Evolutionary conservation across 2,329 filamentous ascomycete genomes (phyloP), one percentile per base, ranked within the genome.

Genomic region (Scedosporium apiospermum): DNA sequence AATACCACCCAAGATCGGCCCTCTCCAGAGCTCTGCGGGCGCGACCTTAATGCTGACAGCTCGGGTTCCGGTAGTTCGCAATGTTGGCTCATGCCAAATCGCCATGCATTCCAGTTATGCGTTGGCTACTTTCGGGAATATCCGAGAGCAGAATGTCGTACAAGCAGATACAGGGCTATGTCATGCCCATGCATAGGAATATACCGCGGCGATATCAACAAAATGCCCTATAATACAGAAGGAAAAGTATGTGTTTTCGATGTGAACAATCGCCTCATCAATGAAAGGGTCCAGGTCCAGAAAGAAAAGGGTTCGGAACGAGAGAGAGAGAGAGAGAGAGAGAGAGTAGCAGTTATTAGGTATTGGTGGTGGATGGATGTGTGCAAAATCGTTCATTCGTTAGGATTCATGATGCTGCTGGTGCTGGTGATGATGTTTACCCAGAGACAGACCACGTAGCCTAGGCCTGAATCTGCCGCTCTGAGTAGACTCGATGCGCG

Each of bases 401-500:
- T 55, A 55, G 18, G 23, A 55, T 16, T 55, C 42, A 41, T 46
- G 34, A 60, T 49, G 42, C 38, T 49, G 58, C n/a, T 60, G 38
- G 6, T 10, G 16, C 18, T 26, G 66, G 64, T 77, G 72, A 64
- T 75, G 71, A 64, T 71, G 76, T 70, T 76, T 78, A 57, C 71
- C 71, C 63, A 79, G 67, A n/a, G 76, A 78, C 62, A 79, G 68
- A 23, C 76, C 77, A 49, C 77, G 74, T n/a, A 79, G 66, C 42
- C 77, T 71, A 18, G 74, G 73, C 61, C 69, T 70, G 63, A 77
- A 71, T 14, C 72, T 69, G 5, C 64, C 64, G 26, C 82, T 87
- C 62, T 85, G 83, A 59, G 81, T 85, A 26, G 89, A 93, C 77
- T 97, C 95, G 67, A 96, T 85, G 65, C 92, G 84, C 58, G 88